Evolutionary conservation across 495 filamentous ascomycete species (phyloP), one percentile per base, ranked within the genome.

Genomic region (Penicillium subrubescens): DNA sequence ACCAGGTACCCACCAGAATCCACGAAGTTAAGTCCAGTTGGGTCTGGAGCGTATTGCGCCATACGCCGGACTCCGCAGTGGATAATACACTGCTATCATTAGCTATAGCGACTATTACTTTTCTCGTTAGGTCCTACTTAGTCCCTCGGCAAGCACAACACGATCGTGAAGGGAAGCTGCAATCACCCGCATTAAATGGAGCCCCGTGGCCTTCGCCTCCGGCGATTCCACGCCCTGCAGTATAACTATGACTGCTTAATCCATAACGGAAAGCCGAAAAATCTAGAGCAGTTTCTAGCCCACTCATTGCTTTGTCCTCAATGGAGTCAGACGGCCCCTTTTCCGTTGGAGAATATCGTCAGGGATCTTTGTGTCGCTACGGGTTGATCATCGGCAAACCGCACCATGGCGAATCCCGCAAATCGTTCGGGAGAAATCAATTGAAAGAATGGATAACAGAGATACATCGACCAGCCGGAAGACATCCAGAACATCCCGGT

Each of bases 111-210:
- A 48, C 21, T 8, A 44, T 8, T 25, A 14, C 23, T 48, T 2
- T 48, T 46, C n/a, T 46, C 43, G 19, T 21, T 10, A 23, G 8
- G 1, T 10, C 43, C 8, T 19, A n/a, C n/a, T 5, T 7, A 19
- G 41, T 19, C n/a, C 11, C 44, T 48, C 44, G 19, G 44, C n/a
- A 48, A 23, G 44, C 44, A 48, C 19, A 19, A 48, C 8, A 19
- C 19, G 21, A 48, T 48, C 44, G 43, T 23, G 44, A 48, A 46
- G 19, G 8, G 44, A 48, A 54, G 21, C 60, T 61, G 64, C 64
- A 63, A 43, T 59, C 57, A 67, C 58, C 70, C 66, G 67, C 52
- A 58, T 57, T 75, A 58, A 58, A 59, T 75, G 72, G 66, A 72
- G 67, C 69, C 56, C 12, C 62, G 53, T 53, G 33, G 43, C 43